Conservation (phyloP, 768 basidiomycete species). For the Macrolepiota albuminosa region DNA sequence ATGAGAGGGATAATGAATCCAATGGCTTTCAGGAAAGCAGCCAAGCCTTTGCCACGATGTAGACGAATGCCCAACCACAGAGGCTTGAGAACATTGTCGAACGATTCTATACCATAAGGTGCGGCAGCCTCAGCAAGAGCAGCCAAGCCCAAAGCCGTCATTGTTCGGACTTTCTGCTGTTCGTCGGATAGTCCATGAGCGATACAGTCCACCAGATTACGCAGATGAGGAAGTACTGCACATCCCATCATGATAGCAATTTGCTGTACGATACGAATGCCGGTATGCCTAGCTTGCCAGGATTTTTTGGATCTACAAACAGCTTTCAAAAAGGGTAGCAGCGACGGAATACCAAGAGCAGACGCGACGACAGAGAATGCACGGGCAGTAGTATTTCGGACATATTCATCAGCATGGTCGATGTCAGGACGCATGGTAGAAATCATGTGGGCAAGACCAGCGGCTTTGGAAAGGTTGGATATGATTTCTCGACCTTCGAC, state of each 20-base stretch:
- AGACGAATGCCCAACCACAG: conserved; percentile 92
- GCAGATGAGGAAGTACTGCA: conserved; percentile 93
- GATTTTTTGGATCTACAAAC: conserved; percentile 99
- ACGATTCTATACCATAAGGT: conserved; percentile 99
- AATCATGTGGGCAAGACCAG: conserved; percentile 99
- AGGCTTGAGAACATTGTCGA: conserved; percentile 94
- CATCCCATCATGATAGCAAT: conserved; percentile 99
- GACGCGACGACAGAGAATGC: conserved; percentile 99
- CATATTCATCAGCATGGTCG: conserved; percentile 98
- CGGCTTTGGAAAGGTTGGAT: conserved; percentile 96
- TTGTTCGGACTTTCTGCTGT: conserved; percentile 94
- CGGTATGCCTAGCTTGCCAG: conserved; percentile 99
- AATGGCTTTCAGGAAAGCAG: conserved; percentile 95
- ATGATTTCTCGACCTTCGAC: conserved; percentile 99
- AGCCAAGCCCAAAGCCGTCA: conserved; percentile 89
- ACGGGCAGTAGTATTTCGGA: conserved; percentile 97
- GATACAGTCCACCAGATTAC: conserved; percentile 95
- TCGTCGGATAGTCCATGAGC: conserved; percentile 91
- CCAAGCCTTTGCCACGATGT: conserved; percentile 92
- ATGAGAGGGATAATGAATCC: conserved; percentile 99
- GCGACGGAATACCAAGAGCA: conserved; percentile 94
- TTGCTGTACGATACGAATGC: conserved; percentile 99
- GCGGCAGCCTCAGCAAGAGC: conserved; percentile 96
- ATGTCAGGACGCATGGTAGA: conserved; percentile 99
- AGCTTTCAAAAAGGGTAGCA: conserved; percentile 97